Base-by-base conservation (phyloP, 495 filamentous ascomycete species). In the Podospora pseudoanserina region DNA sequence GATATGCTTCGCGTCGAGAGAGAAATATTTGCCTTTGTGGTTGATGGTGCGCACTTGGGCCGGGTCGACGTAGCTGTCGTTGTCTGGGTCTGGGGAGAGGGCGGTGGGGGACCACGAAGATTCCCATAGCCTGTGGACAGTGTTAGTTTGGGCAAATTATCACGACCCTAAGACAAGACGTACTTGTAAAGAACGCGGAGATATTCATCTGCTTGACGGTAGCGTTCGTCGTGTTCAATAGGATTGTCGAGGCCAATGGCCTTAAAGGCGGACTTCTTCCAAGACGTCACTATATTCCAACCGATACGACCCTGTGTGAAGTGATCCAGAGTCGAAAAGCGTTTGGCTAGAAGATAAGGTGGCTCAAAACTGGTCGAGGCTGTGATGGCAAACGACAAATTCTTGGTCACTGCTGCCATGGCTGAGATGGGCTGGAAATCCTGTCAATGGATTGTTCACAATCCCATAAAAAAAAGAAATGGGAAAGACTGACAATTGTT, bases 261-360 rank as follows among this genome's bases (percentile, higher is more conserved):
- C 68, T 86, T 86, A 69, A 85, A 85, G 5, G 87, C 86, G 0
- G 83, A 77, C 65, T 88, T 86, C 72, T 85, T 85, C 75, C 83
- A 90, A 0, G 80, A 84, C 5, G 87, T 89, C 16, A 89, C 86
- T 53, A 90, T 88, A 66, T 89, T 90, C 88, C 87, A 89, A 0
- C 83, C 87, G 54, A 90, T 76, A 4, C 87, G 79, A 0, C 86
- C 87, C 0, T 83, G 77, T 0, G 86, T 89, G 20, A 88, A 77
- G 71, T 90, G 87, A 65, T 89, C 87, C n/a, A 90, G 70, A 0
- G 86, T 88, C 0, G 87, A 89, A 62, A 87, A 87, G 18, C 85
- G 80, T 67, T 85, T 84, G 4, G 87, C 87, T 0, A 89, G 78
- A 5, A 86, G 75, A 68, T 84, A 89, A 3, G 87, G 86, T 9